Conservation (phyloP, 1,284 basidiomycete genomes). For the Agroathelia rolfsii region DNA sequence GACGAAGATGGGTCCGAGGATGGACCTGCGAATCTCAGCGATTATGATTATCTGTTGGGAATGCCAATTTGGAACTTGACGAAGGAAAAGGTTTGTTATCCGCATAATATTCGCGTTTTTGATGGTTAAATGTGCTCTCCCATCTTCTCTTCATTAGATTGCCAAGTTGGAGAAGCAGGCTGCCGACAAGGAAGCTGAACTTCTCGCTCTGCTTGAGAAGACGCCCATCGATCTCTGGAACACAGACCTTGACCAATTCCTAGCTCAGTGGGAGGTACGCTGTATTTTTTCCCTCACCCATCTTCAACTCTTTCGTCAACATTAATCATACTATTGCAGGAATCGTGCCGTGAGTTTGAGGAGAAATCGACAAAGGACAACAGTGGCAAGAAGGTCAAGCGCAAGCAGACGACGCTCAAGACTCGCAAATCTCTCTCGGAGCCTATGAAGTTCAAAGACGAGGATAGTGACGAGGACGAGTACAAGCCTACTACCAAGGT, state of each 20-base stretch:
- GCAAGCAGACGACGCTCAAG: constrained; percentile 69
- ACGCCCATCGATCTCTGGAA: constrained; percentile 88
- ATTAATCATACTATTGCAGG: constrained; percentile 27
- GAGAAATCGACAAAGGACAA: constrained; percentile 42
- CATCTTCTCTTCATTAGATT: constrained; percentile 45
- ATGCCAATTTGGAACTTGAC: constrained; percentile 97
- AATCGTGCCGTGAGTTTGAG: constrained; percentile 52
- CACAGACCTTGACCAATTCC: constrained; percentile 78
- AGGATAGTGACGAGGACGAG: constrained; percentile 61
- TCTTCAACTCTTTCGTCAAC: not conserved
- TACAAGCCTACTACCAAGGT: constrained; percentile 64
- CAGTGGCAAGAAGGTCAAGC: constrained; percentile 56
- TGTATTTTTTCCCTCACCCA: constrained; percentile 1
- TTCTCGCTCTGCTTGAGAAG: constrained; percentile 71
- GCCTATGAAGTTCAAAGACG: constrained; percentile 36
- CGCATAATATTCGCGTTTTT: not conserved
- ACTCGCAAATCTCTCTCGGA: constrained; percentile 60
- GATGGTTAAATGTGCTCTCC: too few species aligned
- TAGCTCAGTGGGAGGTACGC: constrained; percentile 78
- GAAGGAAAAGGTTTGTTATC: constrained; percentile 68
- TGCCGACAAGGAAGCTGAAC: constrained; percentile 75
- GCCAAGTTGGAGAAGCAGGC: constrained; percentile 79
- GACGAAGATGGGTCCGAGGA: constrained; percentile 51
- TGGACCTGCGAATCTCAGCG: constrained; percentile 36
- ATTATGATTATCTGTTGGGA: constrained; percentile 90